Percentiles rank a stretch among this genome's conserved stretches.
phyloP scores from a whole-genome alignment of 2,329 filamentous ascomycete species.

The Cephalotrichum gorgonifer region DNA sequence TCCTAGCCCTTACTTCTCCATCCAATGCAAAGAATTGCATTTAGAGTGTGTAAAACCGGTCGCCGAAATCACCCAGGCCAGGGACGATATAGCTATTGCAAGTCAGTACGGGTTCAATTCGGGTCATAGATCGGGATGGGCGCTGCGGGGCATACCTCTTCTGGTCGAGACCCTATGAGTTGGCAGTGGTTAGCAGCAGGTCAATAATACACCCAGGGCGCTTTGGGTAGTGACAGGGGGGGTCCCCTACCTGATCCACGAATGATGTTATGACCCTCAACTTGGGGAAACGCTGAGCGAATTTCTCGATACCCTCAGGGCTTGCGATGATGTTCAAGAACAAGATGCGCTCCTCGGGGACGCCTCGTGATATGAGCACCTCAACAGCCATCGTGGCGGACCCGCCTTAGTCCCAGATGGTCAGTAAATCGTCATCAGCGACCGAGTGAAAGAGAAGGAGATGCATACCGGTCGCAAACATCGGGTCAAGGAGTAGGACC shows the following conservation, averaged over 20 bases:
- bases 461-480: constrained; percentile 81
- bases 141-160: constrained; percentile 67
- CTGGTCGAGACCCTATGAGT: constrained; percentile 67
- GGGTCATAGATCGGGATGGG: neutral
- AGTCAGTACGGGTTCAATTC: constrained; percentile 20
- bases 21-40: neutral
- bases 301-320: constrained; percentile 81
- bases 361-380: constrained; percentile 78
- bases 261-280: constrained; percentile 91
- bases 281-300: constrained; percentile 80
- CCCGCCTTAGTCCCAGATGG: constrained; percentile 49
- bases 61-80: constrained; percentile 89
- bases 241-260: constrained; percentile 59
- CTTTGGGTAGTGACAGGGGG: neutral
- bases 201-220: constrained; percentile 9
- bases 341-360: constrained; percentile 88
- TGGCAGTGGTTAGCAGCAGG: neutral
- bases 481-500: constrained; percentile 92
- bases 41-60: constrained; percentile 80
- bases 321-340: constrained; percentile 98
- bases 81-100: constrained; percentile 81
- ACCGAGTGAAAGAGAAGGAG: constrained; percentile 11
- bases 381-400: constrained; percentile 97
- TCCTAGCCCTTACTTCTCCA: neutral
- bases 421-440: neutral